These are phyloP conservation scores for Metschnikowia peoriensis DNA, from an alignment of 805 yeast genomes.

Conservation along the genomic window DNA sequence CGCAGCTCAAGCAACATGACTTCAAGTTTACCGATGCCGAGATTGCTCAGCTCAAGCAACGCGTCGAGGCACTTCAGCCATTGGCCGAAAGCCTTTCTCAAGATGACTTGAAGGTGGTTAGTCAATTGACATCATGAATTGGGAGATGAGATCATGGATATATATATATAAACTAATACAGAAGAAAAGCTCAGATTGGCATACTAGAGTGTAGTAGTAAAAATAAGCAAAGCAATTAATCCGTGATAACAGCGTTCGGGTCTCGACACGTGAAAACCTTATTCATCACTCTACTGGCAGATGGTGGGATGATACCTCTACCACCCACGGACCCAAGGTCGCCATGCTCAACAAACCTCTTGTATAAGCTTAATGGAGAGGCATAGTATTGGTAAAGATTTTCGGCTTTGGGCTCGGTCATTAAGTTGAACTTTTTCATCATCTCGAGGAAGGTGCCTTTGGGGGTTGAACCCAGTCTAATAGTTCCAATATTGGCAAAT, in stretches of 20 bases:
- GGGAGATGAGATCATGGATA: neutral
- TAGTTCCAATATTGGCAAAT: constrained; percentile 52
- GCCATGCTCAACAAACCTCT: constrained; percentile 22
- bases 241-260: constrained; percentile 41
- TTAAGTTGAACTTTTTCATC: constrained; percentile 53
- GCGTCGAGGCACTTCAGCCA: constrained; percentile 37
- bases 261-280: constrained; percentile 49
- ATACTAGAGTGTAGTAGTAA: neutral
- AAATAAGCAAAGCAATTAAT: neutral
- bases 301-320: constrained; percentile 47
- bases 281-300: constrained; percentile 48
- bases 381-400: constrained; percentile 42
- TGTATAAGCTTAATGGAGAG: constrained; percentile 33
- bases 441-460: constrained; percentile 48
- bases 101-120: constrained; percentile 52
- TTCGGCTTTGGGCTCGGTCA: constrained; percentile 53
- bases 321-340: constrained; percentile 39
- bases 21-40: constrained; percentile 49
- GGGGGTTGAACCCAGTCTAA: constrained; percentile 52
- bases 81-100: constrained; percentile 49
- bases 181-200: no score
- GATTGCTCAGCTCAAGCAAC: constrained; percentile 30
- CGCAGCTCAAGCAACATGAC: constrained; percentile 41
- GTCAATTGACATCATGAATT: constrained; percentile 35
- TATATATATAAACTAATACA: neutral